Evolutionary conservation across 2,329 filamentous ascomycete species (phyloP), one percentile per base, ranked within the genome.

Genomic region (Neobulgaria alba): DNA sequence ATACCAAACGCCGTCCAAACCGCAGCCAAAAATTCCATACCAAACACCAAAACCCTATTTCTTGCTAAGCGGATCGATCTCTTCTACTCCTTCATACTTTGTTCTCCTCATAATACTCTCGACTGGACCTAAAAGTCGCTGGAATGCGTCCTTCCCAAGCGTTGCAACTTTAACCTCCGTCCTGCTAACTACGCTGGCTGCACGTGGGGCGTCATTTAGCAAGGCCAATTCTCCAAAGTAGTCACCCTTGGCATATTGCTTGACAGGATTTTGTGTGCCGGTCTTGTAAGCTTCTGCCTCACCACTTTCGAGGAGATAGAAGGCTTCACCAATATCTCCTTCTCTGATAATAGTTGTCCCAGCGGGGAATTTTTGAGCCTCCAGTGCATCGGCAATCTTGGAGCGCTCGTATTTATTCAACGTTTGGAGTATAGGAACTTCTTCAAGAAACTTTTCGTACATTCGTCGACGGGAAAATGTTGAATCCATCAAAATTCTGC

Each of bases 141-240:
- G 90, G 66, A 98, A 98, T 4, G 90, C 92, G 55, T 87, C 86
- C 65, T 95, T 94, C 52, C 88, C 88, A 35, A 98, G 69, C 36
- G 82, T 87, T 3, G 90, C 92, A 37, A 96, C 86, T 68, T 95
- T 96, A 60, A 94, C 84, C 48, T 95, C 85, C 5, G 83, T 85
- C 62, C 78, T 74, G 55, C 85, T 85, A 34, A 93, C 69, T 38
- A 98, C 79, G 53, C 84, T 94, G 37, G 92, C 92, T 29, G 90
- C 90, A 58, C 92, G 81, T 7, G 92, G 92, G 40, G 87, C 85
- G 59, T 98, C 90, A 53, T 96, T 93, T 53, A 96, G 72, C 58
- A 98, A 66, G 5, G 92, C 92, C 46, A 98, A 71, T 66, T 98
- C 92, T 47, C 92, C 92, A 65, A 98, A 98, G 69, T 92, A 98